Conservation (phyloP, 176 grass and related monocot genomes). For the Thinopyrum elongatum region DNA sequence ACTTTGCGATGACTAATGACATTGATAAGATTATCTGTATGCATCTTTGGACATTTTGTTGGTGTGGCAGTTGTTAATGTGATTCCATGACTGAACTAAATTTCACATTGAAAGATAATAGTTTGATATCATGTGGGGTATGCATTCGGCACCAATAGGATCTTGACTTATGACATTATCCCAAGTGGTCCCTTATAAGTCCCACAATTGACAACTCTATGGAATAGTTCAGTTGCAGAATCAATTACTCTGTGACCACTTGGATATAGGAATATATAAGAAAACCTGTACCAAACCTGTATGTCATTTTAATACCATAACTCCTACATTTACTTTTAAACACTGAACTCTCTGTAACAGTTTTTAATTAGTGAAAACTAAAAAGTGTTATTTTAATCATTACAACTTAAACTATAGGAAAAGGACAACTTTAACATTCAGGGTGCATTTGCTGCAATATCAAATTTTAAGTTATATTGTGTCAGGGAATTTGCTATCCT, state of each 20-base stretch:
- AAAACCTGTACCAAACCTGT: background rate
- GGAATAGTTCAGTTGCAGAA: background rate
- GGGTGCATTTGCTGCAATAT: background rate
- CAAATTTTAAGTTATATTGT: background rate
- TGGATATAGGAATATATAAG: background rate
- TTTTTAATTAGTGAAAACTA: background rate
- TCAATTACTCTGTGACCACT: background rate
- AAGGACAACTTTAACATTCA: background rate
- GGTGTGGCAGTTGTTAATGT: background rate
- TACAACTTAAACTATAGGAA: background rate
- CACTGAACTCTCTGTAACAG: background rate
- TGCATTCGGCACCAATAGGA: background rate
- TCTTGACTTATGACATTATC: background rate
- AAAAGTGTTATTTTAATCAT: background rate
- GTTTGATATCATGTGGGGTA: background rate
- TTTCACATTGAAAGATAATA: background rate
- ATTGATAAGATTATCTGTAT: constrained; percentile 11
- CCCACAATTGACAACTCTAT: background rate
- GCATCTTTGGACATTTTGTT: background rate
- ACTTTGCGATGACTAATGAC: background rate
- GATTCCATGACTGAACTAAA: background rate
- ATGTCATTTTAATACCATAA: background rate
- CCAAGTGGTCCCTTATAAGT: background rate
- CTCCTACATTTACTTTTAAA: background rate
- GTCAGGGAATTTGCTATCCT: background rate